Evolutionary conservation across 1,139 yeast genomes (phyloP).

Genomic region (Lodderomyces elongisporus): DNA sequence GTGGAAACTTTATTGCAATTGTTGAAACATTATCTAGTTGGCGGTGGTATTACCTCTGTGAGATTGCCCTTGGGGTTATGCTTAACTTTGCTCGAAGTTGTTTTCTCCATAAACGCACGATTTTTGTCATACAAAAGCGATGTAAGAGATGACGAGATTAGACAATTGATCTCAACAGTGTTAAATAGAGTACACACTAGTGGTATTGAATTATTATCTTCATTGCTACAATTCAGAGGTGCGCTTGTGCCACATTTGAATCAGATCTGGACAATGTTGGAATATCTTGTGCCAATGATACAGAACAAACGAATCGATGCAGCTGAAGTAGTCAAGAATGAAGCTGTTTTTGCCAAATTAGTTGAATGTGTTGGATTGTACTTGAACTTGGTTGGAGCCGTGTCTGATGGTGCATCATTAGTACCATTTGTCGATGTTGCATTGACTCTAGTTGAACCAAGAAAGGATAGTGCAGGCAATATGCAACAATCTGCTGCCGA

Average conservation of each 20-base stretch:
- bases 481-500: neutral
- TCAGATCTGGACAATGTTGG: constrained; percentile 47
- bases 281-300: constrained; percentile 46
- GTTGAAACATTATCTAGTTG: constrained; percentile 39
- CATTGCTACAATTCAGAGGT: constrained; percentile 42
- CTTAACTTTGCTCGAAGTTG: constrained; percentile 43
- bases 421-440: constrained; percentile 45
- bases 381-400: constrained; percentile 27
- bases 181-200: constrained; percentile 39
- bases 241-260: constrained; percentile 45
- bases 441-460: constrained; percentile 40
- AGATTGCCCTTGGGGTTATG: constrained; percentile 56
- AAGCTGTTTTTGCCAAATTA: constrained; percentile 25
- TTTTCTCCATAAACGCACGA: constrained; percentile 49
- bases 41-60: constrained; percentile 41
- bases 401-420: constrained; percentile 35
- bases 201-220: constrained; percentile 38
- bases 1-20: constrained; percentile 42
- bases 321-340: constrained; percentile 27
- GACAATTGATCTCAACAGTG: constrained; percentile 35
- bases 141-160: constrained; percentile 47
- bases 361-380: constrained; percentile 25
- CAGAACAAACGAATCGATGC: constrained; percentile 26
- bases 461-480: constrained; percentile 12
- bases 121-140: constrained; percentile 55